phyloP scores from a whole-genome alignment of 768 basidiomycete genomes.

The Rhodotorula taiwanensis region DNA sequence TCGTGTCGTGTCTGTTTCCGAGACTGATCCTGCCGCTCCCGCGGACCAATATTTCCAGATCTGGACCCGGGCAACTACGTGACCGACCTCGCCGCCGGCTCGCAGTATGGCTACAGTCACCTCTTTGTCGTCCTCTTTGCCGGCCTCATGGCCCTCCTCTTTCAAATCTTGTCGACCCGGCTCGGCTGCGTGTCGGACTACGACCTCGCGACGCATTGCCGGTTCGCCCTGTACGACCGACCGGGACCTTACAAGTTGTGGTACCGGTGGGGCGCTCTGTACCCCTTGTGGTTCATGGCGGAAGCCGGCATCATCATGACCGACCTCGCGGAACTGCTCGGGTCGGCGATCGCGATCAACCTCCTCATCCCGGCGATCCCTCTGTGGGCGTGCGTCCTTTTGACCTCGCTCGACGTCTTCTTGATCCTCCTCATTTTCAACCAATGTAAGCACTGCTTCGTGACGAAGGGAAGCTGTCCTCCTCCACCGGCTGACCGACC shows the following conservation, averaged over 20 bases:
- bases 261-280: slow-evolving; percentile 10
- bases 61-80: slow-evolving; percentile 29
- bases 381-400: slow-evolving; percentile 63
- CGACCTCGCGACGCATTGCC: slow-evolving; percentile 60
- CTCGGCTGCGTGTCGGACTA: slow-evolving; percentile 53
- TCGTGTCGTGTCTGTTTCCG: too few relatives aligned
- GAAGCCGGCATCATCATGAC: slow-evolving; percentile 43
- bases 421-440: slow-evolving; percentile 52
- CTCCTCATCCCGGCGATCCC: slow-evolving; percentile 64
- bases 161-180: slow-evolving; percentile 74
- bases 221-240: slow-evolving; percentile 60
- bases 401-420: slow-evolving; percentile 64
- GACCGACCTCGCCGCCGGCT: slow-evolving; percentile 36
- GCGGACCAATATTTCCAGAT: slow-evolving; percentile 1
- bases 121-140: slow-evolving; percentile 78
- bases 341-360: slow-evolving; percentile 72
- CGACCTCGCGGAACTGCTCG: slow-evolving; percentile 62
- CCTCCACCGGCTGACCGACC: not conserved
- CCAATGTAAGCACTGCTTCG: slow-evolving; percentile 22
- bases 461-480: too few relatives aligned
- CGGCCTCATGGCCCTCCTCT: slow-evolving; percentile 71
- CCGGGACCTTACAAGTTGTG: slow-evolving; percentile 47
- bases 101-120: slow-evolving; percentile 69
- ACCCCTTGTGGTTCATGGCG: slow-evolving; percentile 39
- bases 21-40: too few relatives aligned